phyloP scores from a whole-genome alignment of 2,329 filamentous ascomycete species.

The Juglanconis oblonga region DNA sequence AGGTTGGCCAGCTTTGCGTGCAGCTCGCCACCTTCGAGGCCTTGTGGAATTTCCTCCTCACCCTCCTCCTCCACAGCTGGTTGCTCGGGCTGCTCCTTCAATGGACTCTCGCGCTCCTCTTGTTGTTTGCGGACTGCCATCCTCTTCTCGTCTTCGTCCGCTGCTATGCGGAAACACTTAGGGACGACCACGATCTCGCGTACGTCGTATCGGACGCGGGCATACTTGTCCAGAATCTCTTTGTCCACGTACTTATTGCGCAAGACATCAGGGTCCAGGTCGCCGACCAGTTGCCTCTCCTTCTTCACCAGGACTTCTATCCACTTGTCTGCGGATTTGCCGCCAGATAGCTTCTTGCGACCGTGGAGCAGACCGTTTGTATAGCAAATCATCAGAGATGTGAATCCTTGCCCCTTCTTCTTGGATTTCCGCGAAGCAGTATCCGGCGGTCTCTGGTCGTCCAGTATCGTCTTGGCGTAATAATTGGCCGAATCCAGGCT shows the following conservation, averaged over 20 bases:
- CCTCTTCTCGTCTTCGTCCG: background rate
- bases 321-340: background rate
- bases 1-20: background rate
- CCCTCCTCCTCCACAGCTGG: background rate
- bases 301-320: slow-evolving; percentile 1
- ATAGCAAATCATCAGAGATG: background rate
- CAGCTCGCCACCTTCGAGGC: background rate
- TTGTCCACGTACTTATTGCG: slow-evolving; percentile 7
- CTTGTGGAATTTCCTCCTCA: background rate
- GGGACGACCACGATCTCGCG: background rate
- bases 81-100: background rate
- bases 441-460: background rate
- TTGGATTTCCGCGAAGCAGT: background rate
- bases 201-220: slow-evolving; percentile 8
- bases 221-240: slow-evolving; percentile 5
- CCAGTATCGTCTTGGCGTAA: slow-evolving; percentile 9
- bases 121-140: background rate
- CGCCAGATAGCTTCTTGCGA: slow-evolving; percentile 1
- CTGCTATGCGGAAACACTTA: background rate
- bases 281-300: slow-evolving; percentile 2
- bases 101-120: background rate
- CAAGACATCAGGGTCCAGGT: background rate
- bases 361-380: slow-evolving; percentile 1
- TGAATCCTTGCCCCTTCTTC: background rate
- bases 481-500: background rate